Evolutionary conservation across 2,329 filamentous ascomycete species (phyloP).

Genomic region (Xylaria sp.): DNA sequence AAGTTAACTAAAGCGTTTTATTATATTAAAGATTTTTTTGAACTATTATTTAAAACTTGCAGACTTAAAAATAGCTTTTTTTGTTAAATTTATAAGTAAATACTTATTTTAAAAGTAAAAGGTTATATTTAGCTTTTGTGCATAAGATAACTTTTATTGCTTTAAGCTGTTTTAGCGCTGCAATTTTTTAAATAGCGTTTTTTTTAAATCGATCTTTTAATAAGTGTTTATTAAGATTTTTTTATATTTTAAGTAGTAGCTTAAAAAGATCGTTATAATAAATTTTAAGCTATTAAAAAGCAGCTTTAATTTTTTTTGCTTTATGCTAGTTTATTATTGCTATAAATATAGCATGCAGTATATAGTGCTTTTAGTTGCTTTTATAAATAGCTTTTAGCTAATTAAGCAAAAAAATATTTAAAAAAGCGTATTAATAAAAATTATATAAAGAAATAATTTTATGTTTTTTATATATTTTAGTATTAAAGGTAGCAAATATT

Average conservation of each 20-base stretch:
- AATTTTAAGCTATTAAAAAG: background rate
- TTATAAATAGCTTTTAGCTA: conserved; percentile 2
- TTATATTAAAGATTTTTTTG: conserved; percentile 1
- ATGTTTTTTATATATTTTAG: background rate
- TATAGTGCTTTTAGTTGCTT: background rate
- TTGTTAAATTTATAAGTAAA: conserved; percentile 15
- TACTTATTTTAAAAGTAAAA: conserved; percentile 1
- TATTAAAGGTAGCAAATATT: background rate
- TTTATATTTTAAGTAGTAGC: background rate
- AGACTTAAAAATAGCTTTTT: background rate
- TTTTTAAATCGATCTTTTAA: background rate
- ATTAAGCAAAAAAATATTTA: conserved; percentile 1
- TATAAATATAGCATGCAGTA: conserved; percentile 3
- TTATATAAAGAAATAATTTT: conserved; percentile 2
- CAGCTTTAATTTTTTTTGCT: background rate
- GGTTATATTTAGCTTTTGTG: background rate
- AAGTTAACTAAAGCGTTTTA: background rate
- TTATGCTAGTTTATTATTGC: background rate
- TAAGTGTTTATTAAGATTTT: background rate
- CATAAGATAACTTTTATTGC: background rate
- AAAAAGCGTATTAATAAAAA: background rate
- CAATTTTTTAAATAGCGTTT: background rate
- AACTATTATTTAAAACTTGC: background rate
- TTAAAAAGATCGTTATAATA: background rate
- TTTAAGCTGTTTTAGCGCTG: background rate